Evolutionary conservation across 1,284 basidiomycete genomes (phyloP).

Genomic region (Pyrrhoderma lamaoense): DNA sequence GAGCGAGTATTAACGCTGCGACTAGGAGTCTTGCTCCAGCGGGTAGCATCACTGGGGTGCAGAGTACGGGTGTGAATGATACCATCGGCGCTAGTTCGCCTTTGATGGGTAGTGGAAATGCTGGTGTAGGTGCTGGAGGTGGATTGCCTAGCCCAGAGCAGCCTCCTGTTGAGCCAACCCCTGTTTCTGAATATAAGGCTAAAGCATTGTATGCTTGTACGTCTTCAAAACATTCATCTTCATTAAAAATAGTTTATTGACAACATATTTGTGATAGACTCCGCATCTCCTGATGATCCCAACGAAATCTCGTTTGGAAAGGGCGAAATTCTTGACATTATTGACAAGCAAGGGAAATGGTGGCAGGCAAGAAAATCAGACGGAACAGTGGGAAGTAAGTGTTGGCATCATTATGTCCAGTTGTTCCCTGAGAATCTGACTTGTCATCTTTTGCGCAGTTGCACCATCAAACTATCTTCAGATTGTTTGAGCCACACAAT

Average conservation of each 20-base stretch:
- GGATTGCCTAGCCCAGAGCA: slow-evolving; percentile 21
- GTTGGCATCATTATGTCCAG: background rate
- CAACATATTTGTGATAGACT: slow-evolving; percentile 50
- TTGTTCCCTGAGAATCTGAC: slow-evolving; percentile 20
- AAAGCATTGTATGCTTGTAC: slow-evolving; percentile 47
- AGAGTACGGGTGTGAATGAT: slow-evolving; percentile 35
- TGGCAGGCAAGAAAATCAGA: slow-evolving; percentile 89
- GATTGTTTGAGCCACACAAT: slow-evolving; percentile 39
- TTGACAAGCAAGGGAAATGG: slow-evolving; percentile 93
- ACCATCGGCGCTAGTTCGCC: slow-evolving; percentile 49
- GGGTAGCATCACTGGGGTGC: slow-evolving; percentile 33
- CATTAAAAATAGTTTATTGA: too few relatives aligned
- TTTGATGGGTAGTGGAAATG: slow-evolving; percentile 48
- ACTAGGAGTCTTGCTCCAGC: slow-evolving; percentile 29
- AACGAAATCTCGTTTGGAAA: slow-evolving; percentile 94
- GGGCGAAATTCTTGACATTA: slow-evolving; percentile 89
- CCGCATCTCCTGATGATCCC: slow-evolving; percentile 88
- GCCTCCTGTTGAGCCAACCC: slow-evolving; percentile 15
- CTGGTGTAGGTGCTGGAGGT: slow-evolving; percentile 49
- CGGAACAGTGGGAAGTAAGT: slow-evolving; percentile 77
- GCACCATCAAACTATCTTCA: slow-evolving; percentile 79
- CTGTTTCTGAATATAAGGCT: slow-evolving; percentile 18
- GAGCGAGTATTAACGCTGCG: slow-evolving; percentile 37
- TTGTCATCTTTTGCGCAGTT: slow-evolving; percentile 36
- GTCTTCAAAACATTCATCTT: slow-evolving; percentile 34